Conservation (phyloP, 495 filamentous ascomycete species). For the Daldinia concentrica region DNA sequence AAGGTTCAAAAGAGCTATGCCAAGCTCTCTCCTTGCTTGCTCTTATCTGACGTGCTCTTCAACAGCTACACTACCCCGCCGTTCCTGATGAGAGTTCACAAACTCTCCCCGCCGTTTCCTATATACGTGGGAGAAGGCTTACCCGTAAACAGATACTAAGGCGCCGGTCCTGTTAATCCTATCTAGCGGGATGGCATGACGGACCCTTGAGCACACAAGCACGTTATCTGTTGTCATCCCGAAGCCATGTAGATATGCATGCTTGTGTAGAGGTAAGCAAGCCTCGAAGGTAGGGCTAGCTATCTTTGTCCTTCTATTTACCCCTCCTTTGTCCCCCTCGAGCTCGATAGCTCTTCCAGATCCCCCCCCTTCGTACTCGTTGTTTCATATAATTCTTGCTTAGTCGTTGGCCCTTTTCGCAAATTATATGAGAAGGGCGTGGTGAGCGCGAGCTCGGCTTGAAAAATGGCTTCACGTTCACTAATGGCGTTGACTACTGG, state of each 20-base stretch:
- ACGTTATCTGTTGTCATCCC: slow-evolving; percentile 40
- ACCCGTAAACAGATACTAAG: background rate
- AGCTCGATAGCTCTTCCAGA: slow-evolving; percentile 20
- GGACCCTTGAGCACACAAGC: slow-evolving; percentile 29
- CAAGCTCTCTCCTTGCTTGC: slow-evolving; percentile 27
- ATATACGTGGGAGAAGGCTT: background rate
- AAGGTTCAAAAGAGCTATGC: slow-evolving; percentile 32
- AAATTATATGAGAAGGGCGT: slow-evolving; percentile 5
- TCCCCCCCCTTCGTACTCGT: slow-evolving; percentile 14
- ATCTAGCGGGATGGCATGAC: slow-evolving; percentile 29
- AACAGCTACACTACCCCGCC: slow-evolving; percentile 30
- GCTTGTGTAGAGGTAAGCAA: slow-evolving; percentile 25
- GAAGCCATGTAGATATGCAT: slow-evolving; percentile 19
- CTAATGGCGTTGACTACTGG: slow-evolving; percentile 12
- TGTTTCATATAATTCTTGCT: background rate
- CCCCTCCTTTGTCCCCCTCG: slow-evolving; percentile 36
- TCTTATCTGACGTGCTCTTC: slow-evolving; percentile 37
- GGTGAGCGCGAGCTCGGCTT: background rate
- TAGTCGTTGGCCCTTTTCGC: slow-evolving; percentile 6
- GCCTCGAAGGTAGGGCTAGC: slow-evolving; percentile 15
- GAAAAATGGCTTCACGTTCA: slow-evolving; percentile 31
- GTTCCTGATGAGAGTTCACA: slow-evolving; percentile 18
- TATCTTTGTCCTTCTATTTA: slow-evolving; percentile 27
- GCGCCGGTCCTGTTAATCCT: slow-evolving; percentile 24
- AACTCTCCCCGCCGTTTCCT: slow-evolving; percentile 35